A percentile compares a stretch with the other conserved stretches of the same genome.
Evolutionary conservation across 2,329 filamentous ascomycete species (phyloP).

Genomic region (Chlorencoelia australis): DNA sequence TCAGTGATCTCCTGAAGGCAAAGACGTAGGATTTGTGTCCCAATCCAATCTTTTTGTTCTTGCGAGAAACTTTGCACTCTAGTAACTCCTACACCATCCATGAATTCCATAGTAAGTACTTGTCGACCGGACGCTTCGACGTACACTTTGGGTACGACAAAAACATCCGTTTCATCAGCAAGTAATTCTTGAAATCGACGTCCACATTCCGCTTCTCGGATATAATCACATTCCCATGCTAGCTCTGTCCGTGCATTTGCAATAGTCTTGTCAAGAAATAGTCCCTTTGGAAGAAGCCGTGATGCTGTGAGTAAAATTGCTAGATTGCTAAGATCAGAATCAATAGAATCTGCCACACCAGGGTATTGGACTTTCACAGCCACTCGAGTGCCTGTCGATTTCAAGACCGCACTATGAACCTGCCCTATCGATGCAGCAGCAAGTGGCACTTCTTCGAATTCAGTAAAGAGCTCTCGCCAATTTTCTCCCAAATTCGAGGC

Average conservation of each 20-base stretch:
- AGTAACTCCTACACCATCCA: conserved; percentile 79
- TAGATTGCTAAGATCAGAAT: conserved; percentile 91
- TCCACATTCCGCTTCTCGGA: conserved; percentile 75
- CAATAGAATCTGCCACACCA: conserved; percentile 89
- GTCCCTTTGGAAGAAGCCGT: conserved; percentile 75
- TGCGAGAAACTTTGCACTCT: conserved; percentile 68
- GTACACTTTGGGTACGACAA: conserved; percentile 71
- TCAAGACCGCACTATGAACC: conserved; percentile 77
- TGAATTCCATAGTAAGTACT: conserved; percentile 87
- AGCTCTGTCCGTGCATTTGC: conserved; percentile 87
- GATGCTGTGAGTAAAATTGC: conserved; percentile 85
- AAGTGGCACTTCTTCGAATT: conserved; percentile 85
- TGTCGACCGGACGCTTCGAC: conserved; percentile 71
- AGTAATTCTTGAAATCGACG: conserved; percentile 68
- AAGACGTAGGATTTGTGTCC: conserved; percentile 82
- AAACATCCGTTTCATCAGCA: conserved; percentile 61
- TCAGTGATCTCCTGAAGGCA: conserved; percentile 89
- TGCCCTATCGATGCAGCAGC: conserved; percentile 96
- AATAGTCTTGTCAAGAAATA: conserved; percentile 95
- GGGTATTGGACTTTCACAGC: conserved; percentile 98
- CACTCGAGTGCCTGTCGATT: conserved; percentile 63
- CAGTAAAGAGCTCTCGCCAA: conserved; percentile 74
- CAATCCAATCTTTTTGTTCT: conserved; percentile 87
- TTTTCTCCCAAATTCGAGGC: conserved; percentile 65
- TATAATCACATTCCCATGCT: conserved; percentile 95